Evolutionary conservation across 2,329 filamentous ascomycete genomes (phyloP), one percentile per base, ranked within the genome.

Genomic region (Fusarium mundagurra): DNA sequence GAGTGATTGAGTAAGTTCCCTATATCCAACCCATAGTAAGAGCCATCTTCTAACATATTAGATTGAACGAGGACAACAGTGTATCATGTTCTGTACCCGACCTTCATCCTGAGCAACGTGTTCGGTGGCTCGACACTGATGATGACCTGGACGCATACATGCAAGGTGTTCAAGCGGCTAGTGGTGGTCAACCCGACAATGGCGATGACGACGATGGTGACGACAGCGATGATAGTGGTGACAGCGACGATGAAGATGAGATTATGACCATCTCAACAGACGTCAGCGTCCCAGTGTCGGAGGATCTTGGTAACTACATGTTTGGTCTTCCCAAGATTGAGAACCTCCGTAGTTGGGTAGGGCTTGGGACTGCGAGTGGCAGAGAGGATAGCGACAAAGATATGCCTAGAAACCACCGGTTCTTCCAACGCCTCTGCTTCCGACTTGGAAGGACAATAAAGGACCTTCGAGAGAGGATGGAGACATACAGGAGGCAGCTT

Each of bases 401-500:
- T 24, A 36, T 33, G 54, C 33, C 39, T 18, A 73, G 58, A 47
- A 76, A 69, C 4, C 36, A 59, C 8, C 61, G 67, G 39, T 75
- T 80, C 24, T 80, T 76, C 33, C 45, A 55, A 22, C 71, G 81
- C 31, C 74, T 85, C 27, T 83, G 81, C 29, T 85, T 80, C 68
- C 83, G 85, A 44, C 79, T 86, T 65, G 85, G 85, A 33, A 72
- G 75, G 50, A 84, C 83, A 9, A 70, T 82, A 29, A 61, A 48
- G 9, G 50, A 64, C 10, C 70, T 80, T 8, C 61, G 55, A 27
- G 33, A 18, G 7, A 51, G 61, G 61, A 29, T 59, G 60, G 33
- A 62, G 36, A 41, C 29, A 16, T 33, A 71, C 13, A 53, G 64
- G 11, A 36, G 43, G 7, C 38, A 47, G 27, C 72, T 77, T n/a